Evolutionary conservation across 108 stramenopile species (phyloP).

Genomic region (Cyclotella kingstonii): DNA sequence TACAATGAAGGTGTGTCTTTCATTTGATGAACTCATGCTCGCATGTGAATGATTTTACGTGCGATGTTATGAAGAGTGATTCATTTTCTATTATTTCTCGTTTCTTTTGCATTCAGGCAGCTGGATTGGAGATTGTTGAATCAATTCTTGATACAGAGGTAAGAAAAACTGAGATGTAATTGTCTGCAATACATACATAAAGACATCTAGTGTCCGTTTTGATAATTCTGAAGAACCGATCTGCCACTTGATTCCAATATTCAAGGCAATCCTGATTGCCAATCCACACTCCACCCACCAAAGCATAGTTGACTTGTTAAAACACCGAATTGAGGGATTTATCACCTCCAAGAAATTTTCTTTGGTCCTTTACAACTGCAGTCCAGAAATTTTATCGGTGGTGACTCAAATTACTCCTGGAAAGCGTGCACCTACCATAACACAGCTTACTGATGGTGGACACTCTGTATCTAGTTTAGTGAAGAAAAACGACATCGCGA

Average conservation of each 20-base stretch:
- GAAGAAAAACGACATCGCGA: conserved; percentile 72
- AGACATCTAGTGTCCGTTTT: no score
- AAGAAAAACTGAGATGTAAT: no score
- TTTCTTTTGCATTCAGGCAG: conserved; percentile 68
- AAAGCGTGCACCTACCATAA: conserved; percentile 93
- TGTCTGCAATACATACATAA: no score
- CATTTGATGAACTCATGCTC: neutral
- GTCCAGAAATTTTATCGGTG: conserved; percentile 58
- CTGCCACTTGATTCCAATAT: conserved; percentile 21
- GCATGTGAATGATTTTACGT: neutral
- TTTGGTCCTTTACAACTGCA: conserved; percentile 94
- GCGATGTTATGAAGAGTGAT: neutral
- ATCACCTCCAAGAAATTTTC: conserved; percentile 93
- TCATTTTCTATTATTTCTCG: neutral
- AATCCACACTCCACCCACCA: conserved; percentile 86
- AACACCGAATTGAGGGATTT: conserved; percentile 92
- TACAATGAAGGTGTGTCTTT: conserved; percentile 86
- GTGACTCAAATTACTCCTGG: conserved; percentile 90
- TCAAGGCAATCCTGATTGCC: conserved; percentile 66
- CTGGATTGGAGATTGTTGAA: conserved; percentile 91
- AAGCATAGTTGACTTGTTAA: conserved; percentile 81
- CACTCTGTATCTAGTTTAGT: conserved; percentile 88
- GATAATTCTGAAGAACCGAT: no score
- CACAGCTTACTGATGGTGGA: conserved; percentile 76
- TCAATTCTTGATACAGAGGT: conserved; percentile 77